phyloP scores from a whole-genome alignment of 1,139 yeast genomes.

The Pichia sorboxylosa region DNA sequence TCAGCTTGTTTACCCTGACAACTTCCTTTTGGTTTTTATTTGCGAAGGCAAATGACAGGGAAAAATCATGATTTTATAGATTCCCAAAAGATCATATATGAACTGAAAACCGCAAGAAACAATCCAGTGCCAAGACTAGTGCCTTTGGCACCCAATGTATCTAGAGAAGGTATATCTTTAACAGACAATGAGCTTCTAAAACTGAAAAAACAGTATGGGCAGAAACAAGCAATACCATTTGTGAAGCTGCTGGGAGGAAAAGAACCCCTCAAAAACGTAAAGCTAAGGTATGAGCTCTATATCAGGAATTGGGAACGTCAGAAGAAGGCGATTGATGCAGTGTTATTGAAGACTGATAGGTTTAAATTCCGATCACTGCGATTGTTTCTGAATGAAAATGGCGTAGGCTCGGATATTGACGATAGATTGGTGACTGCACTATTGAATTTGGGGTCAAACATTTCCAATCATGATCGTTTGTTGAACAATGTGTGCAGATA shows the following conservation, averaged over 20 bases:
- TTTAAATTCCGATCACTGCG: constrained; percentile 28
- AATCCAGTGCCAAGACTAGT: not conserved
- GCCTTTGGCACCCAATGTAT: constrained; percentile 3
- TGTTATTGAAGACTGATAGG: constrained; percentile 30
- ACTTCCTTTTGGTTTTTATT: no score
- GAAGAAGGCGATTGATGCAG: constrained; percentile 26
- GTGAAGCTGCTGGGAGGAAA: constrained; percentile 28
- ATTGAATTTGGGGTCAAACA: constrained; percentile 42
- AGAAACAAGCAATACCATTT: no score
- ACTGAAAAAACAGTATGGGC: no score
- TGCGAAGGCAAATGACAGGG: no score
- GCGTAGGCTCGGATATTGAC: constrained; percentile 7
- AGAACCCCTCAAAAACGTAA: constrained; percentile 29
- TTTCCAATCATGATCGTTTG: constrained; percentile 43
- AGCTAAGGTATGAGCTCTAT: constrained; percentile 31
- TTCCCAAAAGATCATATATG: constrained; percentile 22
- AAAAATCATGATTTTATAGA: constrained; percentile 18
- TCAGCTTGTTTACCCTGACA: no score
- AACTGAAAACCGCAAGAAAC: constrained; percentile 9
- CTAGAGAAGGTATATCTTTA: constrained; percentile 15
- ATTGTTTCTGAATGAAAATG: constrained; percentile 21
- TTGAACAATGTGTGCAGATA: constrained; percentile 31
- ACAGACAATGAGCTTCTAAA: constrained; percentile 6
- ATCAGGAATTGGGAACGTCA: constrained; percentile 31
- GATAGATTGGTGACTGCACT: constrained; percentile 32